Conservation (phyloP, 331 rosid genomes). For the Malus hybrid region DNA sequence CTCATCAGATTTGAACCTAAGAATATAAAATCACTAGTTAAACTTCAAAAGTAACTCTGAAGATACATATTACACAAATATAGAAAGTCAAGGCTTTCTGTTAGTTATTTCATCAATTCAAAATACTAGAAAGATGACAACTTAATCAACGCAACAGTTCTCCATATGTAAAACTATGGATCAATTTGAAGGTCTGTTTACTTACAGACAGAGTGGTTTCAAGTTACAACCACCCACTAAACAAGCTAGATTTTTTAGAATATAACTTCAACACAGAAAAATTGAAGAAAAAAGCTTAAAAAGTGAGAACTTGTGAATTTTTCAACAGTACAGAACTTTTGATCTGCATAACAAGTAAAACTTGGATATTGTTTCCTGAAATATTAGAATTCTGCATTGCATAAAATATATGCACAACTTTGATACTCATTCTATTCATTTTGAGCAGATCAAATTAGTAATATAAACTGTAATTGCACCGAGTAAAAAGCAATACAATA, state of each 20-base stretch:
- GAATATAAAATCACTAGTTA: not conserved
- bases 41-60: not conserved
- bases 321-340: not conserved
- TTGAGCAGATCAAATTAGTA: not conserved
- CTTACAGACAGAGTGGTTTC: not conserved
- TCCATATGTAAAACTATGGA: not conserved
- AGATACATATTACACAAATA: not conserved
- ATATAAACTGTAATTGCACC: not conserved
- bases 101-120: not conserved
- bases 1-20: conserved; percentile 86
- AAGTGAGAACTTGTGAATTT: not conserved
- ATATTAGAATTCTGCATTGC: not conserved
- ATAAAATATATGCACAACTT: not conserved
- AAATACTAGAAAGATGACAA: not conserved
- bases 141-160: not conserved
- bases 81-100: not conserved
- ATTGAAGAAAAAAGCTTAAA: not conserved
- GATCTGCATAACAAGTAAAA: not conserved
- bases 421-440: not conserved
- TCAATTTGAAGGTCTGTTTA: not conserved
- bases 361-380: not conserved
- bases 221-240: not conserved
- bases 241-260: not conserved
- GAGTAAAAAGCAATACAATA: not conserved
- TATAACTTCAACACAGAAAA: not conserved